phyloP scores from a whole-genome alignment of 1,139 yeast genomes.

The Blastobotrys petasosporus region DNA sequence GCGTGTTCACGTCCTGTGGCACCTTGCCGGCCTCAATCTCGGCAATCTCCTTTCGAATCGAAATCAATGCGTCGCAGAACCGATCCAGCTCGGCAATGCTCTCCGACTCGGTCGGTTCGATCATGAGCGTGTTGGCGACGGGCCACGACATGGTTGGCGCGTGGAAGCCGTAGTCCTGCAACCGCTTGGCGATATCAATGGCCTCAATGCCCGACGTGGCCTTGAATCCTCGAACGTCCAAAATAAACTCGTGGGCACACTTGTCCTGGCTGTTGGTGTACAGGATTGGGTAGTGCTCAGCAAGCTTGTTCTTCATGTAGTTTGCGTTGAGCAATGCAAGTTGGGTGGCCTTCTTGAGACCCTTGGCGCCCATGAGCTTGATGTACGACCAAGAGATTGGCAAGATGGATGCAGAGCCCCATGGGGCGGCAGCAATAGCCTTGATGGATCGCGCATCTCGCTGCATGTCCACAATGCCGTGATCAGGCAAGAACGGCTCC shows the following conservation, averaged over 20 bases:
- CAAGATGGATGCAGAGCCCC: conserved; percentile 88
- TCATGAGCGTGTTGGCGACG: conserved; percentile 93
- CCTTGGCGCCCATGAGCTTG: conserved; percentile 83
- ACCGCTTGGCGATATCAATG: conserved; percentile 90
- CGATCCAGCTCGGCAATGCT: conserved; percentile 82
- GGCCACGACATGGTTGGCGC: conserved; percentile 99
- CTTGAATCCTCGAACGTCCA: conserved; percentile 85
- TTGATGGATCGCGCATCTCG: conserved; percentile 48
- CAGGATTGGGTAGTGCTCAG: conserved; percentile 65
- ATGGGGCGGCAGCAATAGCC: conserved; percentile 90
- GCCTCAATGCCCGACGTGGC: conserved; percentile 74
- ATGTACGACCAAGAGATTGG: conserved; percentile 94
- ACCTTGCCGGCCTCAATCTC: conserved; percentile 64
- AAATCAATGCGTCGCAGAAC: conserved; percentile 78
- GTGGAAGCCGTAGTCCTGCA: conserved; percentile 97
- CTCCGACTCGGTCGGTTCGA: conserved; percentile 97
- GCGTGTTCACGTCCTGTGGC: conserved; percentile 53
- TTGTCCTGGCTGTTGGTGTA: conserved; percentile 65
- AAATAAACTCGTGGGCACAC: conserved; percentile 95
- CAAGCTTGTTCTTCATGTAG: conserved; percentile 79
- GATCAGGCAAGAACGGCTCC: conserved; percentile 77
- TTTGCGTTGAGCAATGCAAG: conserved; percentile 93
- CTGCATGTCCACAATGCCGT: conserved; percentile 53
- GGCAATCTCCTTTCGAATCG: conserved; percentile 76
- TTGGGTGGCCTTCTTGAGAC: conserved; percentile 77